Conservation (phyloP, 2,329 filamentous ascomycete genomes). For the Curvularia sp. region DNA sequence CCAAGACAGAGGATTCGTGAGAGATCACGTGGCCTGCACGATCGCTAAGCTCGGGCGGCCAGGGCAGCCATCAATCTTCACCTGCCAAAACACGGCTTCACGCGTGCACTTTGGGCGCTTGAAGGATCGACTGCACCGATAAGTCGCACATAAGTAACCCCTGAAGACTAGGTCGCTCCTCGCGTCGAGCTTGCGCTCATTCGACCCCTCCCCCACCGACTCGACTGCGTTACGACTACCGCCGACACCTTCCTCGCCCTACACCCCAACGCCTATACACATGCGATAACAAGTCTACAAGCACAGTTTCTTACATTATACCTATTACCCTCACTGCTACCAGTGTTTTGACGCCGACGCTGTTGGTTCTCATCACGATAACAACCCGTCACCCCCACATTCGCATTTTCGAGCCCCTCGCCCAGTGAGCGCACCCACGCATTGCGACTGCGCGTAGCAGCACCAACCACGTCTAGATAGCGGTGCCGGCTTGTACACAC, state of each 20-base stretch:
- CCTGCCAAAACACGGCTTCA: slow-evolving; percentile 21
- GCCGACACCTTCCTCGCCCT: slow-evolving; percentile 14
- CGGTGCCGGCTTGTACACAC: slow-evolving; percentile 17
- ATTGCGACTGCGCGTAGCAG: slow-evolving; percentile 31
- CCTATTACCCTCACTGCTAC: background rate
- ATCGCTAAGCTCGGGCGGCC: slow-evolving; percentile 26
- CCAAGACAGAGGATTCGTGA: slow-evolving; percentile 3
- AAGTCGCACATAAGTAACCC: background rate
- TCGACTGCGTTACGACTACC: slow-evolving; percentile 21
- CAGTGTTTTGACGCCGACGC: background rate
- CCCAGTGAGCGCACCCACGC: slow-evolving; percentile 22
- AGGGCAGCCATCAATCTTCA: slow-evolving; percentile 24
- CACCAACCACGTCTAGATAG: slow-evolving; percentile 25
- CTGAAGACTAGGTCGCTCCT: slow-evolving; percentile 1
- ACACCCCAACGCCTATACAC: slow-evolving; percentile 17
- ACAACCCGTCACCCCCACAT: slow-evolving; percentile 33
- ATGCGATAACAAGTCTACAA: slow-evolving; percentile 30
- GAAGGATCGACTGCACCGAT: slow-evolving; percentile 10
- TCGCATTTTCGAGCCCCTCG: slow-evolving; percentile 41
- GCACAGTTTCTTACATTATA: slow-evolving; percentile 21
- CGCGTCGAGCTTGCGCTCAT: slow-evolving; percentile 18
- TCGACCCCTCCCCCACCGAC: slow-evolving; percentile 25
- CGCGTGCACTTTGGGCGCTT: slow-evolving; percentile 12
- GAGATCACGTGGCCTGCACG: slow-evolving; percentile 24
- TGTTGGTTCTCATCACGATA: slow-evolving; percentile 10